A percentile compares a stretch with the other conserved stretches of the same genome.
Evolutionary conservation across 1,284 basidiomycete genomes (phyloP).

Genomic region (Malassezia sp.): DNA sequence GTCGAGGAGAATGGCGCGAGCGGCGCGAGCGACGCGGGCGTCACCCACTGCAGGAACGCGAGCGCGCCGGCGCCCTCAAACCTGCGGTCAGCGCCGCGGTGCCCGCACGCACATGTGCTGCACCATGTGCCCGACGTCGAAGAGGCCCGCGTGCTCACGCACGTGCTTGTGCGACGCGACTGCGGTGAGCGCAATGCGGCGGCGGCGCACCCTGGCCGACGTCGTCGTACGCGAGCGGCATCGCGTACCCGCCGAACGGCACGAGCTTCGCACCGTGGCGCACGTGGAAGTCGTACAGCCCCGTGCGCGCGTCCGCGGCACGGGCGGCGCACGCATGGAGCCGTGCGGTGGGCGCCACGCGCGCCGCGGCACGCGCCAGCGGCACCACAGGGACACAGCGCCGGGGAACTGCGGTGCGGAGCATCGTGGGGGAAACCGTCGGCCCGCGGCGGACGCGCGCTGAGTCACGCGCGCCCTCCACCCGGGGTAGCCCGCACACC

Average conservation of each 20-base stretch:
- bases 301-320: constrained; percentile 51
- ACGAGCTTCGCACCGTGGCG: constrained; percentile 84
- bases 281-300: constrained; percentile 81
- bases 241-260: constrained; percentile 84
- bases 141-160: constrained; percentile 69
- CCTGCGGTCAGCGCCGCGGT: constrained; percentile 18
- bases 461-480: too few relatives aligned
- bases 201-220: too few relatives aligned
- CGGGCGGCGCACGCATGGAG: not conserved
- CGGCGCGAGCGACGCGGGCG: constrained; percentile 53
- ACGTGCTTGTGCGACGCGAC: constrained; percentile 87
- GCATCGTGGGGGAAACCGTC: too few relatives aligned
- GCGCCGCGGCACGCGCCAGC: too few relatives aligned
- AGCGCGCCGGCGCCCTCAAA: constrained; percentile 46
- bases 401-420: not conserved
- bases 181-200: too few relatives aligned
- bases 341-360: too few relatives aligned
- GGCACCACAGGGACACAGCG: too few relatives aligned
- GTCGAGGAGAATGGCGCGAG: constrained; percentile 61
- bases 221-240: constrained; percentile 75
- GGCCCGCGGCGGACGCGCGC: too few relatives aligned
- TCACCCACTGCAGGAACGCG: constrained; percentile 70
- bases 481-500: too few relatives aligned
- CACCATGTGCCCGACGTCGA: constrained; percentile 96
- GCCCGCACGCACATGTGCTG: constrained; percentile 45